Percentiles rank a stretch among this genome's conserved stretches.
Conservation (phyloP, 78 protist species). For the Parvularia atlantis region DNA sequence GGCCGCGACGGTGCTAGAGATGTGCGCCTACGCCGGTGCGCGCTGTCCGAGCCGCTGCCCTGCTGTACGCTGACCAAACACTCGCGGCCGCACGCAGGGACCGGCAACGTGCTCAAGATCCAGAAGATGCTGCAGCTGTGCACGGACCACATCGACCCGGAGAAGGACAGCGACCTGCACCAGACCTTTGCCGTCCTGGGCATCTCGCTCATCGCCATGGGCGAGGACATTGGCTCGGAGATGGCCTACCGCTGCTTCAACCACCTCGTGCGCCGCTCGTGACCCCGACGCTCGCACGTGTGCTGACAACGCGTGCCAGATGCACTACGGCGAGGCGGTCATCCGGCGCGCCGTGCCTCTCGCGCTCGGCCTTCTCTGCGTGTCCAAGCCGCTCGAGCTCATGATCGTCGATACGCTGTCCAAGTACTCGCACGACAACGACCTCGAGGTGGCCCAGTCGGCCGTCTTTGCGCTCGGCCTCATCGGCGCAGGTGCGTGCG, state of each 20-base stretch:
- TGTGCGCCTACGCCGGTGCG: slow-evolving; percentile 95
- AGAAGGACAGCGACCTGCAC: slow-evolving; percentile 26
- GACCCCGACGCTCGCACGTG: background rate
- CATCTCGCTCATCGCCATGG: slow-evolving; percentile 89
- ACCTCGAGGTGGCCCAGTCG: slow-evolving; percentile 58
- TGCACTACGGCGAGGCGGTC: slow-evolving; percentile 56
- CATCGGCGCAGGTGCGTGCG: slow-evolving; percentile 8
- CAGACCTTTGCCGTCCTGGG: slow-evolving; percentile 75
- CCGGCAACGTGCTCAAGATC: slow-evolving; percentile 92
- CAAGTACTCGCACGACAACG: slow-evolving; percentile 87
- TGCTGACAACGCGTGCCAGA: background rate
- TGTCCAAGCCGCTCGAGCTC: slow-evolving; percentile 65
- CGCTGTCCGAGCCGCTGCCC: too few species aligned
- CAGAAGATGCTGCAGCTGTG: slow-evolving; percentile 69
- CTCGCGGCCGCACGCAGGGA: too few species aligned
- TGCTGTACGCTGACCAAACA: too few species aligned
- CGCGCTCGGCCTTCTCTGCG: slow-evolving; percentile 77
- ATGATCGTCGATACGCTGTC: slow-evolving; percentile 72
- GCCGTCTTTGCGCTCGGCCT: slow-evolving; percentile 76
- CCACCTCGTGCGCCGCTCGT: slow-evolving; percentile 61
- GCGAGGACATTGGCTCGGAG: slow-evolving; percentile 88
- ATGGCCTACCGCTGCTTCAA: slow-evolving; percentile 84
- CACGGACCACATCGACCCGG: slow-evolving; percentile 59
- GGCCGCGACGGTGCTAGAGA: slow-evolving; percentile 54
- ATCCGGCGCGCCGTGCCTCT: slow-evolving; percentile 80